Evolutionary conservation across 345 rosid species (phyloP).

Genomic region (Populus deltoides): DNA sequence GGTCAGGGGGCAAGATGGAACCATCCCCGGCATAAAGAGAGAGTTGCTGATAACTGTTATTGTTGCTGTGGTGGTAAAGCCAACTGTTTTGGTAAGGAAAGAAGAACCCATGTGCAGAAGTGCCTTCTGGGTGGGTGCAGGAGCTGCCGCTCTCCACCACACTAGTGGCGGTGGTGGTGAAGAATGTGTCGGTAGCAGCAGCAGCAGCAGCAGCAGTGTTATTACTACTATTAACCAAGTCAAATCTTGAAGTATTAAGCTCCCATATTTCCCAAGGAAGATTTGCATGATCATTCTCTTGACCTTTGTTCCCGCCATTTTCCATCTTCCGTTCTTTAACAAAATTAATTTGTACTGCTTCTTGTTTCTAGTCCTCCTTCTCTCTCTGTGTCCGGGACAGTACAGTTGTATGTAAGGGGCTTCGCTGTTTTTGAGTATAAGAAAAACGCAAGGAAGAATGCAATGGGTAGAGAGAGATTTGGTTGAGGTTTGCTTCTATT

Average conservation of each 20-base stretch:
- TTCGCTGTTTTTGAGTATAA: slow-evolving; percentile 11
- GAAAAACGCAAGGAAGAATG: background rate
- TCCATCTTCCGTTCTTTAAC: slow-evolving; percentile 25
- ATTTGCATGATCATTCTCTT: background rate
- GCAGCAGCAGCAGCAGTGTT: background rate
- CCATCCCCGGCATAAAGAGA: slow-evolving; percentile 34
- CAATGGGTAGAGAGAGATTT: background rate
- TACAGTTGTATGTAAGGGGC: background rate
- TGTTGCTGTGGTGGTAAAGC: background rate
- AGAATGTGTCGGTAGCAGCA: background rate
- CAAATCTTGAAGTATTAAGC: slow-evolving; percentile 26
- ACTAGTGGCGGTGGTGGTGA: background rate
- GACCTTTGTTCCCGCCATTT: slow-evolving; percentile 26
- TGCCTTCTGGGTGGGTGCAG: slow-evolving; percentile 10
- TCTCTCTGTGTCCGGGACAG: background rate
- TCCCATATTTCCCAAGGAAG: slow-evolving; percentile 30
- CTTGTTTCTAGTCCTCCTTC: background rate
- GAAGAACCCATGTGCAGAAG: slow-evolving; percentile 13
- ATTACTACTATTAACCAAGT: slow-evolving; percentile 5
- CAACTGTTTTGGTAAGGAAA: slow-evolving; percentile 12
- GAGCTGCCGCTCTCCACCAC: background rate
- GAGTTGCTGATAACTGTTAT: slow-evolving; percentile 12
- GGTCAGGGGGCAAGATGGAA: slow-evolving; percentile 39
- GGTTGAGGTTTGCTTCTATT: background rate
- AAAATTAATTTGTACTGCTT: background rate